Conservation (phyloP, 1,284 basidiomycete species). For the Puccinia hordei region DNA sequence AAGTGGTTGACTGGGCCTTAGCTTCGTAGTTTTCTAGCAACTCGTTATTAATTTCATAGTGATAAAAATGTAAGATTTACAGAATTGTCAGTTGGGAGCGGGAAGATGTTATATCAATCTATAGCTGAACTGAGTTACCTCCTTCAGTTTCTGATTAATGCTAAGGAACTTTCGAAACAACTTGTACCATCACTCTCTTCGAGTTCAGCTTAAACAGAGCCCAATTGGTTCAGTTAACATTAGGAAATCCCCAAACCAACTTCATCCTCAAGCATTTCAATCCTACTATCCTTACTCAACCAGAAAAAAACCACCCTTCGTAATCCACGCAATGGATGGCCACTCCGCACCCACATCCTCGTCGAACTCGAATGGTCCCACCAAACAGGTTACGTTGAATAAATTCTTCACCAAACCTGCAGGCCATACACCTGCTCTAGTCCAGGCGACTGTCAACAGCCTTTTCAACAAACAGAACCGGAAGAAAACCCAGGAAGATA, state of each 20-base stretch:
- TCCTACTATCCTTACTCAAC: not conserved
- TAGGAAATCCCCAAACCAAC: not conserved
- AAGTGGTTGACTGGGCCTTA: not conserved
- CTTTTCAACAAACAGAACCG: conserved; percentile 30
- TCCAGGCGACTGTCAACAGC: conserved; percentile 29
- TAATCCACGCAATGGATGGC: not conserved
- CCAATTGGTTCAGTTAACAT: not conserved
- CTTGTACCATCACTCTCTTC: not conserved
- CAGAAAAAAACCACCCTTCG: not conserved
- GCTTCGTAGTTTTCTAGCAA: no score
- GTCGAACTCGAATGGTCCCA: conserved; percentile 7
- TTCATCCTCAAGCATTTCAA: not conserved
- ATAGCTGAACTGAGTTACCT: no score
- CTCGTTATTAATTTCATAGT: not conserved
- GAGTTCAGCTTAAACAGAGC: not conserved
- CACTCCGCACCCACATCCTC: not conserved
- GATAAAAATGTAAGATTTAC: not conserved
- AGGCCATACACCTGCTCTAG: conserved; percentile 25
- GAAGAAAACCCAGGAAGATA: not conserved
- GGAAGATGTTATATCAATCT: no score
- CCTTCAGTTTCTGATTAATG: not conserved
- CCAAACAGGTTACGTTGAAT: conserved; percentile 27
- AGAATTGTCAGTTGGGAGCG: not conserved
- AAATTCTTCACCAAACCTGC: conserved; percentile 28
- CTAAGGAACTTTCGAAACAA: not conserved